Base-by-base conservation (phyloP, 1,284 basidiomycete genomes). In the Cerrena zonata region DNA sequence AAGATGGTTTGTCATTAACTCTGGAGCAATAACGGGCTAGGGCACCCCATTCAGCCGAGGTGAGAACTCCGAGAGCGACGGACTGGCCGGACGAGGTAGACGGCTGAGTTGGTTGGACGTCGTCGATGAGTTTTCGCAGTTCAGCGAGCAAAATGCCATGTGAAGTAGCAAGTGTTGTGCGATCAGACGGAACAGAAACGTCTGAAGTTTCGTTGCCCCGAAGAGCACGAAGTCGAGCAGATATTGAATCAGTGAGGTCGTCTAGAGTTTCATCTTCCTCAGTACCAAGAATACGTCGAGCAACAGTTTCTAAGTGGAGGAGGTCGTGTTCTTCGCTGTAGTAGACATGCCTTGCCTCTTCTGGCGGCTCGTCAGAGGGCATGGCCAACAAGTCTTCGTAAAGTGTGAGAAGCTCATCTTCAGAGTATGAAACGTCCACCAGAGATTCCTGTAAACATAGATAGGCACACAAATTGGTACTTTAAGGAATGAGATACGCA, bases 351-450 rank as follows among this genome's bases (percentile, higher is more conserved):
- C 53, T 54, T 22, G 52, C 61, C 49, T 25, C 59, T 55, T 45
- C 63, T 58, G 25, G 58, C 53, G 50, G 69, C 65, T n/a, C 65
- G 49, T 42, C 67, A 61, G 58, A 30, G 3, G 73, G 67, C 38
- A 72, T 57, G 1, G 74, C 69, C 15, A 83, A 71, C 13, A 83
- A 61, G 52, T 81, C 78, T 54, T 79, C 71, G 57, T 82, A 83
- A 41, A 83, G 59, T 1, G 64, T 54, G 42, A 75, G 47, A 0
- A 83, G 65, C 4, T 80, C 75, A 13, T 71, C 67, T 58, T 83
- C 80, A 0, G 74, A 69, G 59, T 75, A 81, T 2, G 61, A 56
- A 2, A 68, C 63, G 1, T 65, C 55, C 21, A 70, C 68, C 2
- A 12, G 11, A 25, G 27, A 19, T 26, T 38, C 18, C 38, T 39